phyloP scores from a whole-genome alignment of 345 rosid genomes.

The Ricinus communis region DNA sequence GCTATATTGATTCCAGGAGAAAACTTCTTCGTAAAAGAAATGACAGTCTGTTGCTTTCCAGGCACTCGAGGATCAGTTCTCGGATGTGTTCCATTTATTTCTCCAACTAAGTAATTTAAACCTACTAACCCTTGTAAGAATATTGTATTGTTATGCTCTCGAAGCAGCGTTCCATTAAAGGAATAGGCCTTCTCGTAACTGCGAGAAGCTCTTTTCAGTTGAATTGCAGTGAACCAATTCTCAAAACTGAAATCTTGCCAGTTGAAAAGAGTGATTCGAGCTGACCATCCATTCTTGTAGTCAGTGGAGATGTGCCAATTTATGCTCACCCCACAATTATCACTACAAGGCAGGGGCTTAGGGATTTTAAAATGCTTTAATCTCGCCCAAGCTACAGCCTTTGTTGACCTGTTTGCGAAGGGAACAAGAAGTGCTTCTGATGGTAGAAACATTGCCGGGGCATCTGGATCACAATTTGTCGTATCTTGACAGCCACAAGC shows the following conservation, averaged over 20 bases:
- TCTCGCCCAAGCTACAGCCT: conserved; percentile 75
- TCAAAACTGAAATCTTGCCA: conserved; percentile 56
- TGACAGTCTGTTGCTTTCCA: conserved; percentile 87
- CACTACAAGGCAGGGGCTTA: conserved; percentile 61
- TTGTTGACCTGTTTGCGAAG: conserved; percentile 60
- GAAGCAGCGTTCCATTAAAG: conserved; percentile 66
- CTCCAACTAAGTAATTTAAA: conserved; percentile 60
- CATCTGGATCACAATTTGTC: conserved; percentile 46
- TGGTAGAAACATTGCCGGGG: conserved; percentile 62
- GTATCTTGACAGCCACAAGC: conserved; percentile 73
- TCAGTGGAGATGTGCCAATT: conserved; percentile 85
- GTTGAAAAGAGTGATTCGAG: conserved; percentile 76
- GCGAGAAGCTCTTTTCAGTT: conserved; percentile 49
- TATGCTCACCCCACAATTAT: conserved; percentile 91
- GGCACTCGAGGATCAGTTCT: conserved; percentile 54
- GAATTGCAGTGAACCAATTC: conserved; percentile 75
- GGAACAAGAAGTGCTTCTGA: conserved; percentile 76
- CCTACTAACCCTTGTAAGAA: conserved; percentile 68
- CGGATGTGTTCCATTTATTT: conserved; percentile 48
- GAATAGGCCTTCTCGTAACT: conserved; percentile 77
- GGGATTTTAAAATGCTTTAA: conserved; percentile 47
- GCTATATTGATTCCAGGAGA: conserved; percentile 44
- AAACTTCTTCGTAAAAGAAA: conserved; percentile 63
- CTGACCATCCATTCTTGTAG: conserved; percentile 71
- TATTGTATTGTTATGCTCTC: conserved; percentile 45